phyloP scores from a whole-genome alignment of 2,329 filamentous ascomycete genomes.

The Diaporthe eres region DNA sequence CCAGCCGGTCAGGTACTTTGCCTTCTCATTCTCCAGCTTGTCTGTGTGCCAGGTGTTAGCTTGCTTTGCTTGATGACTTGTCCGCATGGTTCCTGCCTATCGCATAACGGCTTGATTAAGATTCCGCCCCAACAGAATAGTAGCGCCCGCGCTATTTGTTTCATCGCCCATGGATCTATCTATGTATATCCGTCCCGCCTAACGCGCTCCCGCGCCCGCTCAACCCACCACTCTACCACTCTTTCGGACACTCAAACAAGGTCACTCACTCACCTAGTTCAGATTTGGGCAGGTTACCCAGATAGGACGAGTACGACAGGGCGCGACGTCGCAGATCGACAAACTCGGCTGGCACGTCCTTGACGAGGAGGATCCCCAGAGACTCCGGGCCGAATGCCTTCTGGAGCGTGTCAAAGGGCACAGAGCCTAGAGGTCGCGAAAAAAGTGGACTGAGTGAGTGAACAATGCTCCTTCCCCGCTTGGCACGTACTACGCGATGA shows the following conservation, averaged over 20 bases:
- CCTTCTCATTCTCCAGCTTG: constrained; percentile 70
- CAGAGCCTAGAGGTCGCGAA: constrained; percentile 63
- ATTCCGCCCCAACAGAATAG: not conserved
- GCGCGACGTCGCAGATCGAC: constrained; percentile 78
- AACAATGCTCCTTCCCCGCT: not conserved
- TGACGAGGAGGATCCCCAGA: constrained; percentile 93
- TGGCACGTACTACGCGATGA: constrained; percentile 46
- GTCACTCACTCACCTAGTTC: constrained; percentile 73
- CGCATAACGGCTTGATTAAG: not conserved
- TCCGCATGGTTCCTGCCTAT: not conserved
- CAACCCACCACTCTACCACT: not conserved
- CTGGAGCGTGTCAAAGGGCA: constrained; percentile 78
- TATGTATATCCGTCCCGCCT: constrained; percentile 13
- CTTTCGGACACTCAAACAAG: not conserved
- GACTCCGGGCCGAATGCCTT: constrained; percentile 92
- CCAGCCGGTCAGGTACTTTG: constrained; percentile 81
- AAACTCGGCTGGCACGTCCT: constrained; percentile 83
- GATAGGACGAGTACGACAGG: constrained; percentile 89
- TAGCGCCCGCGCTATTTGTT: constrained; percentile 25
- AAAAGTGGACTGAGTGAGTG: constrained; percentile 36
- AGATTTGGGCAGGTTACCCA: constrained; percentile 81
- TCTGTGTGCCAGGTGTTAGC: constrained; percentile 51
- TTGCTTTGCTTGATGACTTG: constrained; percentile 5
- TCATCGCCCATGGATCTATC: constrained; percentile 11
- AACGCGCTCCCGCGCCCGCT: not conserved